Percentiles rank a stretch among this genome's conserved stretches.
Evolutionary conservation across 805 yeast species (phyloP).

Genomic region (Wickerhamomyces bisporus): DNA sequence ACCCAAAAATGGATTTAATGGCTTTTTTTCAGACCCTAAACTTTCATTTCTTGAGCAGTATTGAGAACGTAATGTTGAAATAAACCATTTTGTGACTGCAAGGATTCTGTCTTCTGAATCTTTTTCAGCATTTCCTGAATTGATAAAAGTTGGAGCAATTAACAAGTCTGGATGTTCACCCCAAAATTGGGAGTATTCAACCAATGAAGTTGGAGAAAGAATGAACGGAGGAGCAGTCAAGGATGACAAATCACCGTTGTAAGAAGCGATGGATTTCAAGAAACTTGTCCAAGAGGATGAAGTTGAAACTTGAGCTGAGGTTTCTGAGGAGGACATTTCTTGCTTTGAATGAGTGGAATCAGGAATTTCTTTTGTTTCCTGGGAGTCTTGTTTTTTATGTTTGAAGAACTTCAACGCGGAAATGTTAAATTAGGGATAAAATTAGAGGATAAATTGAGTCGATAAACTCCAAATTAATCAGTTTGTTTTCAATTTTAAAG

Average conservation of each 20-base stretch:
- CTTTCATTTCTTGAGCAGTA: constrained; percentile 89
- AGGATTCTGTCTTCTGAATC: constrained; percentile 62
- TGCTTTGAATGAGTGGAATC: constrained; percentile 1
- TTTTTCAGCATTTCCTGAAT: constrained; percentile 34
- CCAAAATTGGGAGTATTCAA: constrained; percentile 95
- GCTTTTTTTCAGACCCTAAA: constrained; percentile 95
- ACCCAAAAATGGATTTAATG: constrained; percentile 93
- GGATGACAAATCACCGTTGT: constrained; percentile 89
- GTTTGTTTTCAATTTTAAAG: no score
- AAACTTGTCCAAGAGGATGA: constrained; percentile 85
- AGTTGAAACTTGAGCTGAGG: constrained; percentile 12
- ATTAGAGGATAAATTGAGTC: no score
- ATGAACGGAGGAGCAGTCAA: constrained; percentile 98
- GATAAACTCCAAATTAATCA: no score
- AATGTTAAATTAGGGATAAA: no score
- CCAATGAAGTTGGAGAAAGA: constrained; percentile 80
- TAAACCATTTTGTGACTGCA: constrained; percentile 86
- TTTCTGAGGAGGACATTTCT: constrained; percentile 27
- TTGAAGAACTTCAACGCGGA: constrained; percentile 21
- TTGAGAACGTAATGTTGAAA: constrained; percentile 87
- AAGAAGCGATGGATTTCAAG: constrained; percentile 83
- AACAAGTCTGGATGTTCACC: constrained; percentile 86
- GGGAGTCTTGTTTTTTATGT: constrained; percentile 4
- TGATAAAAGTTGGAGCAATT: constrained; percentile 59
- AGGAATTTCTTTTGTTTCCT: constrained; percentile 4